Percentiles rank a stretch among this genome's conserved stretches.
Evolutionary conservation across 2,329 filamentous ascomycete genomes (phyloP).

Genomic region (Pseudogymnoascus sp.): DNA sequence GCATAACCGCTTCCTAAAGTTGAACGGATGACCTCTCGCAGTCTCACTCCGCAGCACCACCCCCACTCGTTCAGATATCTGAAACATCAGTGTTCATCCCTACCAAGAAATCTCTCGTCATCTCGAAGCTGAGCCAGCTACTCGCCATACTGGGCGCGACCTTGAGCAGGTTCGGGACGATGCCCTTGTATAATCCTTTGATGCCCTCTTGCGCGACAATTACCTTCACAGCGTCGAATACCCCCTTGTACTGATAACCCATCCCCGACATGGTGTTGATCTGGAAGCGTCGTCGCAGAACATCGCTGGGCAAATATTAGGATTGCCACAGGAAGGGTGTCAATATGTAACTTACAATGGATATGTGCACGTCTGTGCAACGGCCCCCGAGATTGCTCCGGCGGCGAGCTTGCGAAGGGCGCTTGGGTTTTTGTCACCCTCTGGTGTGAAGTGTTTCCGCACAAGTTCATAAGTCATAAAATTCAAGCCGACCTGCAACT

Average conservation of each 20-base stretch:
- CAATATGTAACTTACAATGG: constrained; percentile 65
- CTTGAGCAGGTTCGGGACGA: constrained; percentile 90
- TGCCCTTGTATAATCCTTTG: constrained; percentile 87
- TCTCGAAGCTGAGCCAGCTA: constrained; percentile 95
- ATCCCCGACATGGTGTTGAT: constrained; percentile 99
- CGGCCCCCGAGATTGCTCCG: constrained; percentile 88
- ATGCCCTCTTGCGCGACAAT: constrained; percentile 81
- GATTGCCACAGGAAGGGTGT: constrained; percentile 15
- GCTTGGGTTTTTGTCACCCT: constrained; percentile 77
- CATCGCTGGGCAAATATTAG: constrained; percentile 53
- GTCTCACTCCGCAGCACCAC: background rate
- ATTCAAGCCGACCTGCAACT: constrained; percentile 73
- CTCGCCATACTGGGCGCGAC: constrained; percentile 98
- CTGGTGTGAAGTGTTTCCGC: constrained; percentile 74
- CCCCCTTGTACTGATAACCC: constrained; percentile 89
- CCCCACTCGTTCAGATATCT: constrained; percentile 18
- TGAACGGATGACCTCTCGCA: background rate
- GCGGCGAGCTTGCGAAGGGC: constrained; percentile 76
- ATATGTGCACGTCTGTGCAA: constrained; percentile 97
- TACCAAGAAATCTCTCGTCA: constrained; percentile 81
- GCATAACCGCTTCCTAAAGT: background rate
- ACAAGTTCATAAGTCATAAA: constrained; percentile 98
- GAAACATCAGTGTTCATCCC: constrained; percentile 41
- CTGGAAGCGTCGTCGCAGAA: constrained; percentile 87
- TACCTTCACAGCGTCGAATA: constrained; percentile 72